phyloP scores from a whole-genome alignment of 768 basidiomycete species.

The Suillus weaverae region DNA sequence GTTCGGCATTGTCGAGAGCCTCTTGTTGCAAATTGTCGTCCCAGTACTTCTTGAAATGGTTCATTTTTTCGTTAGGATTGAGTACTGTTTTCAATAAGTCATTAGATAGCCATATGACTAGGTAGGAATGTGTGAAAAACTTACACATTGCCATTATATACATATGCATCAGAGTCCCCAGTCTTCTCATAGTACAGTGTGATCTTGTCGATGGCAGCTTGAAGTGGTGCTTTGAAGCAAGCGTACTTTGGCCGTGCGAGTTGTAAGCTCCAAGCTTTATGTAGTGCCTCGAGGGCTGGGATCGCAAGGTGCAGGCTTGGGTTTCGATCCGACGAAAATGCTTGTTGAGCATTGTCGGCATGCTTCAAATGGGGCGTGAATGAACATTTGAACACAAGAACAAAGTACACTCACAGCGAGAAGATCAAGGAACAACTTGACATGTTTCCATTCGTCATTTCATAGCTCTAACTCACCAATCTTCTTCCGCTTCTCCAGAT shows the following conservation, averaged over 20 bases:
- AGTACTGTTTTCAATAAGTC: no score
- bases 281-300: conserved; percentile 30
- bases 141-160: conserved; percentile 36
- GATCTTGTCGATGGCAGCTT: conserved; percentile 32
- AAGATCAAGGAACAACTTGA: conserved; percentile 20
- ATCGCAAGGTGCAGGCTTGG: conserved; percentile 29
- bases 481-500: conserved; percentile 18
- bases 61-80: conserved; percentile 23
- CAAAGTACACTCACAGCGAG: conserved; percentile 17
- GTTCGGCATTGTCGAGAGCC: conserved; percentile 15
- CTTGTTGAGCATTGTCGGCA: conserved; percentile 32
- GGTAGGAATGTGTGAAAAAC: no score
- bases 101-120: no score
- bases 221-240: conserved; percentile 22
- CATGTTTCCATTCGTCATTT: conserved; percentile 22
- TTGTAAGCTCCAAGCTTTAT: conserved; percentile 26
- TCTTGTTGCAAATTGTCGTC: conserved; percentile 13
- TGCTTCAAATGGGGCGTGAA: conserved; percentile 15
- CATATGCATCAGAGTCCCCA: conserved; percentile 29
- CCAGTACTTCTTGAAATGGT: conserved; percentile 31
- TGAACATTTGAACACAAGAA: background rate
- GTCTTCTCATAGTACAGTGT: conserved; percentile 37
- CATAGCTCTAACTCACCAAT: conserved; percentile 15
- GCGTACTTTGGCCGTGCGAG: conserved; percentile 13
- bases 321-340: conserved; percentile 27